A percentile compares a stretch with the other conserved stretches of the same genome.
These are phyloP conservation scores for Euphrasia confusa DNA, from an alignment of 257 asterid genomes.

Conservation along the genomic window DNA sequence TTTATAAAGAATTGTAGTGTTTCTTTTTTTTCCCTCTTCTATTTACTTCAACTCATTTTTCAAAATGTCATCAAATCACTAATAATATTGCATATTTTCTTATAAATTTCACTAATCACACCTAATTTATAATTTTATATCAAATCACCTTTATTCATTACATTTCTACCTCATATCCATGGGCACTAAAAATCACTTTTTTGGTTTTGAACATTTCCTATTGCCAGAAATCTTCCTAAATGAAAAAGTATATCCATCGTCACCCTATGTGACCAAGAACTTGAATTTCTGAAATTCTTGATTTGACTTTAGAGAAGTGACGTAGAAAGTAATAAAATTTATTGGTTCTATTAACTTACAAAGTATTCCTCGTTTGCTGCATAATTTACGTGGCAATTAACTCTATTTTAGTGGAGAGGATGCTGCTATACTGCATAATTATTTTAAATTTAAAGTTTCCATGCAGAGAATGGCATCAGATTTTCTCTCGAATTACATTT, in stretches of 20 bases:
- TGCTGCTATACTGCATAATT: neutral
- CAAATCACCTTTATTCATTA: neutral
- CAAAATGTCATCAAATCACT: no score
- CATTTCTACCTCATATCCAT: neutral
- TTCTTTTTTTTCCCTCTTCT: no score
- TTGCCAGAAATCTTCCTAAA: neutral
- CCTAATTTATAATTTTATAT: no score
- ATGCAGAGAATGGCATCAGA: constrained; percentile 90
- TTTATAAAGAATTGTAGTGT: no score
- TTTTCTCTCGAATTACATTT: constrained; percentile 75
- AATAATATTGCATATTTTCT: no score
- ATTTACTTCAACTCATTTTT: no score
- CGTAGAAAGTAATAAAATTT: no score
- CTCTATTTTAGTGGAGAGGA: constrained; percentile 1
- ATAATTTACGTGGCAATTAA: neutral
- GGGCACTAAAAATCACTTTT: neutral
- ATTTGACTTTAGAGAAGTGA: no score
- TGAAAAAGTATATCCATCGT: neutral
- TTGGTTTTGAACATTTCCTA: neutral
- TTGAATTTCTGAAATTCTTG: neutral
- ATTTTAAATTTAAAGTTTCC: constrained; percentile 13
- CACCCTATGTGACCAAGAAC: neutral
- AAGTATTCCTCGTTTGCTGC: constrained; percentile 6
- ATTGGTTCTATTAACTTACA: neutral
- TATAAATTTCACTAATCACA: neutral